Evolutionary conservation across 2,329 filamentous ascomycete genomes (phyloP).

Genomic region (Cladophialophora bantiana): DNA sequence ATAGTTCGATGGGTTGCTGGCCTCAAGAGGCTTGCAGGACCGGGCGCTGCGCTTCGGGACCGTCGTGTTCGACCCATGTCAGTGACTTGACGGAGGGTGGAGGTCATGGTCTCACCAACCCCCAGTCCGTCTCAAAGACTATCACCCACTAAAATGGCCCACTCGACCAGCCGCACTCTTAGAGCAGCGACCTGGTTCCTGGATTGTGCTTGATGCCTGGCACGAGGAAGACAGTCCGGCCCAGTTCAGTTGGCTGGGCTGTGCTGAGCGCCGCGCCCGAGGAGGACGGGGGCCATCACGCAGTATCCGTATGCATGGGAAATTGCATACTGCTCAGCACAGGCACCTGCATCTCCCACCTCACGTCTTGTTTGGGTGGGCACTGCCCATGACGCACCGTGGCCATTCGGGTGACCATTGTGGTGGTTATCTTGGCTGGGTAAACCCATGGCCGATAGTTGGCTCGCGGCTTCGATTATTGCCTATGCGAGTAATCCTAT

Average conservation of each 20-base stretch:
- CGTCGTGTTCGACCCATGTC: constrained; percentile 38
- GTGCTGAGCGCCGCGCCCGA: constrained; percentile 32
- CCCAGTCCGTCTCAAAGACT: constrained; percentile 39
- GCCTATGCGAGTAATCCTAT: constrained; percentile 21
- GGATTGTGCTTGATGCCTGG: constrained; percentile 7
- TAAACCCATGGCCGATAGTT: constrained; percentile 6
- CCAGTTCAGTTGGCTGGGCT: constrained; percentile 24
- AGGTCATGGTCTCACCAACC: constrained; percentile 30
- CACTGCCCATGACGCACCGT: constrained; percentile 31
- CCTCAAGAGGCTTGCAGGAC: constrained; percentile 27
- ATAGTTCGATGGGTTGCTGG: constrained; percentile 12
- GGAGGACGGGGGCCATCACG: constrained; percentile 32
- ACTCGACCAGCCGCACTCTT: constrained; percentile 33
- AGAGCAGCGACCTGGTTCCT: constrained; percentile 33
- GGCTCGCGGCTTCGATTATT: constrained; percentile 2
- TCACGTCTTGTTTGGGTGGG: constrained; percentile 1
- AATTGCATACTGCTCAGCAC: constrained; percentile 36
- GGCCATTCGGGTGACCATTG: constrained; percentile 7
- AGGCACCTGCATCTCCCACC: constrained; percentile 21
- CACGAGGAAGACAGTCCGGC: constrained; percentile 6
- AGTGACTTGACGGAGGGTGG: constrained; percentile 32
- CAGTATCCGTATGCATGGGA: constrained; percentile 36
- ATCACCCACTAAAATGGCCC: constrained; percentile 40
- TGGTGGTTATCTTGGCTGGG: constrained; percentile 16
- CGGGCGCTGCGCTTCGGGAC: constrained; percentile 39